Percentiles rank a stretch among this genome's conserved stretches.
These are phyloP conservation scores for Acacia pycnantha DNA, from an alignment of 331 rosid species.

Conservation along the genomic window DNA sequence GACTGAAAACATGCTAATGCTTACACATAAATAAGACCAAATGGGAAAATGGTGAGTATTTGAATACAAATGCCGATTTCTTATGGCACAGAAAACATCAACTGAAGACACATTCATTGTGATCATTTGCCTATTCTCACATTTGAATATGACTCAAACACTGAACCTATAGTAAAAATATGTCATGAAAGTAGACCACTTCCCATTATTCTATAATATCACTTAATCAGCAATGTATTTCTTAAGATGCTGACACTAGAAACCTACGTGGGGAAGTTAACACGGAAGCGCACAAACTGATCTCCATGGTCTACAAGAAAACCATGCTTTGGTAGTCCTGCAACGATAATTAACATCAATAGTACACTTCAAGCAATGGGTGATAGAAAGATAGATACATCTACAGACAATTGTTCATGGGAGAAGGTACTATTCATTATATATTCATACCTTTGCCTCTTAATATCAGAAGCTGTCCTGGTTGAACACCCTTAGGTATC, in stretches of 20 bases:
- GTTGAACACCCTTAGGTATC: constrained; percentile 58
- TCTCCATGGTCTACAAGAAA: constrained; percentile 73
- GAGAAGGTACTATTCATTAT: constrained; percentile 15
- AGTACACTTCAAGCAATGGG: not conserved
- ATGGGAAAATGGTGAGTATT: constrained; percentile 8
- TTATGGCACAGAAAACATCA: constrained; percentile 16
- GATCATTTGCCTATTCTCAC: not conserved
- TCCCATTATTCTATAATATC: constrained; percentile 14
- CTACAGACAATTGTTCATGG: constrained; percentile 21
- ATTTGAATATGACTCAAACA: constrained; percentile 2
- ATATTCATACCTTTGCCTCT: constrained; percentile 92
- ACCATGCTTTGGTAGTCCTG: constrained; percentile 94
- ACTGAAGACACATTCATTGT: constrained; percentile 13
- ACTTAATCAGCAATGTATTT: constrained; percentile 1
- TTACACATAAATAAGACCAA: constrained; percentile 14
- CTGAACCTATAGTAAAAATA: not conserved
- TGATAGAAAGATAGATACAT: constrained; percentile 1
- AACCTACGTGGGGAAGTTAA: constrained; percentile 77
- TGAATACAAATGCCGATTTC: constrained; percentile 12
- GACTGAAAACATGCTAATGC: not conserved
- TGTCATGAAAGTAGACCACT: not conserved
- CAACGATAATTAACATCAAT: constrained; percentile 27
- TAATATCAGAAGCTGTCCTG: constrained; percentile 48
- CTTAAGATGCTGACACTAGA: not conserved
- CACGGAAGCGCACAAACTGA: constrained; percentile 78